Conservation (phyloP, 768 basidiomycete species). For the Asterophora lycoperdoides region DNA sequence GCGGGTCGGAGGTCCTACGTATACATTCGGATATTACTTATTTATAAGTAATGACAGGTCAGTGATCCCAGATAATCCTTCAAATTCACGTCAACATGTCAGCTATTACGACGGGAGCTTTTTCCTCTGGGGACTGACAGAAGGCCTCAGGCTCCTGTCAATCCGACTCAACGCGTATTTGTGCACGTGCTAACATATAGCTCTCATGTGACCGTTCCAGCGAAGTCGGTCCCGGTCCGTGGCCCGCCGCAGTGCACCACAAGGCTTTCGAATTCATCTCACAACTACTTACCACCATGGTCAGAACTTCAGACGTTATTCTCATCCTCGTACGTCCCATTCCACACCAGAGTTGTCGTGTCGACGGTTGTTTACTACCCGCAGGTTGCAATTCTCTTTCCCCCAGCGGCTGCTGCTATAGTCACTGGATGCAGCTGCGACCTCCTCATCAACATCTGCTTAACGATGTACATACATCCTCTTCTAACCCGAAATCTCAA, state of each 20-base stretch:
- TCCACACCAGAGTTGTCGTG: neutral
- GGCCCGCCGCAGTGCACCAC: constrained; percentile 3
- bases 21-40: too few species aligned
- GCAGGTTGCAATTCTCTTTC: constrained; percentile 78
- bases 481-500: too few species aligned
- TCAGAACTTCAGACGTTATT: constrained; percentile 67
- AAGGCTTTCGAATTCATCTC: neutral
- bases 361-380: neutral
- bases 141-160: too few species aligned
- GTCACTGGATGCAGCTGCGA: constrained; percentile 83
- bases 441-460: constrained; percentile 75
- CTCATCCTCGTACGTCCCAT: constrained; percentile 63
- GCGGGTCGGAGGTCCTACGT: too few species aligned
- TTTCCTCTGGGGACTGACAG: too few species aligned
- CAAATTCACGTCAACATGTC: too few species aligned
- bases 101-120: too few species aligned
- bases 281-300: constrained; percentile 38
- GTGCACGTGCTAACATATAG: too few species aligned
- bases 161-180: too few species aligned
- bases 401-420: constrained; percentile 75
- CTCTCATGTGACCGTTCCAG: neutral
- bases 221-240: too few species aligned
- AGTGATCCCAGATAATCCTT: too few species aligned
- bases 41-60: too few species aligned
- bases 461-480: constrained; percentile 77